Evolutionary conservation across 2,329 filamentous ascomycete species (phyloP).

Genomic region (Alternaria triticimaculans): DNA sequence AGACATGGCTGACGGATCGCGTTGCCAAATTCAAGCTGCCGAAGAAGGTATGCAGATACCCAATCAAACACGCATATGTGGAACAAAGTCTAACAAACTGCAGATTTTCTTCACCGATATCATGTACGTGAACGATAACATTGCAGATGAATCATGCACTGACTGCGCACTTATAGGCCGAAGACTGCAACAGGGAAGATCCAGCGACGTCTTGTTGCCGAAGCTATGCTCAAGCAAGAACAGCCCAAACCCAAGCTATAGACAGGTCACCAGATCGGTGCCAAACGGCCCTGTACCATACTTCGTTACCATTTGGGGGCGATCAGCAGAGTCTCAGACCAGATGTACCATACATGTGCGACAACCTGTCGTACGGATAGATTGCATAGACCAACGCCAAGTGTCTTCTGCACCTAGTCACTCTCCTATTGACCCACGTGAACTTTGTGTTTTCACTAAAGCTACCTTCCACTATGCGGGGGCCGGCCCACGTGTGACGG

Average conservation of each 20-base stretch:
- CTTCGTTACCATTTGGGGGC: neutral
- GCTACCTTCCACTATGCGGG: constrained; percentile 2
- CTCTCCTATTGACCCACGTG: constrained; percentile 3
- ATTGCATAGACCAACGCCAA: constrained; percentile 11
- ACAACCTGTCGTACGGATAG: constrained; percentile 13
- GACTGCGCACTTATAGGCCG: constrained; percentile 51
- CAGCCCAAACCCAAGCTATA: constrained; percentile 61
- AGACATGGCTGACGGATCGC: constrained; percentile 70
- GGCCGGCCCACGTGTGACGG: constrained; percentile 8
- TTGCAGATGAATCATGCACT: constrained; percentile 7
- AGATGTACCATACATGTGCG: constrained; percentile 7
- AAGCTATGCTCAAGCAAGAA: constrained; percentile 79
- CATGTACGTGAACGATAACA: constrained; percentile 58
- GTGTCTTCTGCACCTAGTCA: constrained; percentile 1
- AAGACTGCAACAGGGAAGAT: constrained; percentile 94
- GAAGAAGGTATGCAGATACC: constrained; percentile 67
- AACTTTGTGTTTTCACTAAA: constrained; percentile 1
- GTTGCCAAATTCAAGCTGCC: constrained; percentile 86
- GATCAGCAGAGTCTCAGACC: constrained; percentile 5
- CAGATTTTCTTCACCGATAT: constrained; percentile 80
- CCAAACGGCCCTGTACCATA: constrained; percentile 9
- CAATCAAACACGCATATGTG: constrained; percentile 12
- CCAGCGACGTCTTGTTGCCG: constrained; percentile 83
- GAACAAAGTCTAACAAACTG: constrained; percentile 25
- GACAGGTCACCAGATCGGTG: constrained; percentile 4